Conservation (phyloP, 2,329 filamentous ascomycete species). For the Venturia effusa region DNA sequence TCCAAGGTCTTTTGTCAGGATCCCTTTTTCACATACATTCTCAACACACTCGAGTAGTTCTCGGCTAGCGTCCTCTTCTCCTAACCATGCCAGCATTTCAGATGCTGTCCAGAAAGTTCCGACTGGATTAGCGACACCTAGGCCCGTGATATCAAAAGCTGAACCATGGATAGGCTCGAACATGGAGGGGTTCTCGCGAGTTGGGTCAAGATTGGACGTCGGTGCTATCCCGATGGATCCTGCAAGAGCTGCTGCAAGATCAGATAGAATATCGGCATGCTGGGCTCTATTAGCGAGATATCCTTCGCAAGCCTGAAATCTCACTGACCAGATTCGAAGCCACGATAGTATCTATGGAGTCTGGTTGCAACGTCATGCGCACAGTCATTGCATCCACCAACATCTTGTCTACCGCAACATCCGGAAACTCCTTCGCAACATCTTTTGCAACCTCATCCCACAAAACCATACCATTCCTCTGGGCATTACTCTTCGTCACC, state of each 20-base stretch:
- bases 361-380: slow-evolving; percentile 35
- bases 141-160: slow-evolving; percentile 54
- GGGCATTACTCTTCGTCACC: slow-evolving; percentile 40
- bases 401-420: slow-evolving; percentile 38
- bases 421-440: slow-evolving; percentile 34
- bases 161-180: slow-evolving; percentile 56
- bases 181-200: slow-evolving; percentile 45
- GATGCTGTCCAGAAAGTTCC: slow-evolving; percentile 60
- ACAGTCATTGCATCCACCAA: slow-evolving; percentile 40
- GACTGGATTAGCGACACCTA: slow-evolving; percentile 52
- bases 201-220: slow-evolving; percentile 56
- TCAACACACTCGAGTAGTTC: slow-evolving; percentile 45
- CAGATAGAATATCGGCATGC: slow-evolving; percentile 54
- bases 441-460: slow-evolving; percentile 53
- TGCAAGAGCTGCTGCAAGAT: slow-evolving; percentile 55
- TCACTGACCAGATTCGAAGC: slow-evolving; percentile 29
- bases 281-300: slow-evolving; percentile 7
- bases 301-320: background rate
- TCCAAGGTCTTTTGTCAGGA: slow-evolving; percentile 45
- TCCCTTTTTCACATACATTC: slow-evolving; percentile 39
- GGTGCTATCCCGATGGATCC: slow-evolving; percentile 60
- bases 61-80: slow-evolving; percentile 45
- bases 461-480: slow-evolving; percentile 50
- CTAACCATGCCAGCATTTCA: slow-evolving; percentile 57
- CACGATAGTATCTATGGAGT: slow-evolving; percentile 36